Base-by-base conservation (phyloP, 2,329 filamentous ascomycete species). In the Colletotrichum euphorbiae region DNA sequence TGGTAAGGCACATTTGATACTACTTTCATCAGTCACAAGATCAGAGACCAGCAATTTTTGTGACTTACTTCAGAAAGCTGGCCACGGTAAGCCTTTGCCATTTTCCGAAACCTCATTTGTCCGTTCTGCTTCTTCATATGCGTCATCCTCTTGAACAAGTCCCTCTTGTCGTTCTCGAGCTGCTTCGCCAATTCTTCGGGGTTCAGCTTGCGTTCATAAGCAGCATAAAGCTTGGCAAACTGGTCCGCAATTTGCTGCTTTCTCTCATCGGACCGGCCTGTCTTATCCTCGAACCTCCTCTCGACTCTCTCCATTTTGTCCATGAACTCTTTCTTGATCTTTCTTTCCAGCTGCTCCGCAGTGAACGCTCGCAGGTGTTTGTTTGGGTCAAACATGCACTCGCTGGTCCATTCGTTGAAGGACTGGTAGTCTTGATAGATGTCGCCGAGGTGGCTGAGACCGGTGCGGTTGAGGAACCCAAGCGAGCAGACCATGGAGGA, bases 401-500 rank as follows among this genome's bases (percentile, higher is more conserved):
- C 58, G 46, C 36, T 43, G 36, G 42, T 54, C 69, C 69, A 70
- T 0, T 67, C 62, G 31, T 46, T 21, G 31, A 69, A 70, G 7
- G 55, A 50, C 60, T 71, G 67, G 31, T 70, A 70, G 17, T 71
- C 70, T 0, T 70, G 50, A 21, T 70, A 71, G 12, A 71, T 71
- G 15, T 46, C 51, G 7, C 40, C 51, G 6, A 71, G 50, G 4
- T 59, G 38, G 1, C 58, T 45, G 3, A 70, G 21, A 15, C 70
- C 70, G 19, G 65, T 36, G 7, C 67, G 68, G 33, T 70, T 71
- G 19, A 71, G 46, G 12, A 70, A 59, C 6, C 68, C 70, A 3
- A 71, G 19, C 11, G 57, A 62, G 31, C 59, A 65, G 5, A 77
- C 63, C 62, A 76, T 58, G 42, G 67, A 71, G 13, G 77, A 75